These are phyloP conservation scores for Lasiodiplodia citricola DNA, from an alignment of 2,329 filamentous ascomycete genomes.

Conservation along the genomic window DNA sequence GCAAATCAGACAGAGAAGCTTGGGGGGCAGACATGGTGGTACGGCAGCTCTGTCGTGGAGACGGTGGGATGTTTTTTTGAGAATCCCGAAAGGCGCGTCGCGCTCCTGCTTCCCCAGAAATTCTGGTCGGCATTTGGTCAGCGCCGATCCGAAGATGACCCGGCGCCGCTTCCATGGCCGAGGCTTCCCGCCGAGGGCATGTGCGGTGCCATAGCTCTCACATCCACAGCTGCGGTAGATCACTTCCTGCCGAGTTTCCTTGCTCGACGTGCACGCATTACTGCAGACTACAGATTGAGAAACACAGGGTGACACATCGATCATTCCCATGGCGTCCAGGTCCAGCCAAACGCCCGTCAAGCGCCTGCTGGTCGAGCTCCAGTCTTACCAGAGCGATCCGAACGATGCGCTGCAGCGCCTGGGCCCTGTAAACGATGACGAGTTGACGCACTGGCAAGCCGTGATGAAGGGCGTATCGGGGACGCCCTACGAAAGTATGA, in stretches of 20 bases:
- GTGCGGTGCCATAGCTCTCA: conserved; percentile 17
- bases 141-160: conserved; percentile 22
- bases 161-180: conserved; percentile 6
- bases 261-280: neutral
- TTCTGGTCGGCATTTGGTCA: conserved; percentile 4
- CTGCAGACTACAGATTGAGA: neutral
- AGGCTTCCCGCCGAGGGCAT: neutral
- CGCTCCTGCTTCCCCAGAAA: conserved; percentile 22
- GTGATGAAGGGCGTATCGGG: conserved; percentile 64
- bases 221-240: neutral
- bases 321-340: neutral
- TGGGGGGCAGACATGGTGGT: conserved; percentile 32
- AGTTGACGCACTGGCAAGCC: conserved; percentile 65
- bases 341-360: conserved; percentile 54
- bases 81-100: conserved; percentile 6
- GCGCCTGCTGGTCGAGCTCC: conserved; percentile 66
- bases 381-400: conserved; percentile 60
- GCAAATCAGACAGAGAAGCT: conserved; percentile 54
- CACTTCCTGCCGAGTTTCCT: neutral
- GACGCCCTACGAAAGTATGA: conserved; percentile 64
- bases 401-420: conserved; percentile 63
- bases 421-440: conserved; percentile 61
- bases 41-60: neutral
- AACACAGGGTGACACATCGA: neutral
- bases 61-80: conserved; percentile 2